A percentile compares a stretch with the other conserved stretches of the same genome.
phyloP scores from a whole-genome alignment of 2,329 filamentous ascomycete genomes.

The Ophiostoma fasciatum region DNA sequence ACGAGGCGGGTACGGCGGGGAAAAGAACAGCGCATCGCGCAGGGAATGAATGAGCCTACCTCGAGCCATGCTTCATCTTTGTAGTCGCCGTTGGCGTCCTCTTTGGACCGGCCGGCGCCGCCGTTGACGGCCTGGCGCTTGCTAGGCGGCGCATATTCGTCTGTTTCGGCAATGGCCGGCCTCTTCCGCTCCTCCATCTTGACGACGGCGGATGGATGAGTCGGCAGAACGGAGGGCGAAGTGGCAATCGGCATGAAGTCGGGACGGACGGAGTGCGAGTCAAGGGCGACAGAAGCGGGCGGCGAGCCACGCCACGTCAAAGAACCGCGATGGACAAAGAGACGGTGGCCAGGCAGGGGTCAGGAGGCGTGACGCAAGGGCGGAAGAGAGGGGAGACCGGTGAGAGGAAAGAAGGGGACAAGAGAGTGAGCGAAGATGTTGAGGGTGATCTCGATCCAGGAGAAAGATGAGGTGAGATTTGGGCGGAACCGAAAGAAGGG shows the following conservation, averaged over 20 bases:
- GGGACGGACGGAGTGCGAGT: conserved; percentile 10
- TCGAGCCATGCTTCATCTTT: conserved; percentile 49
- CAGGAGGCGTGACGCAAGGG: no score
- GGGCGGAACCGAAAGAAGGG: background rate
- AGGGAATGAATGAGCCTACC: conserved; percentile 36
- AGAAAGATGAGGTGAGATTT: no score
- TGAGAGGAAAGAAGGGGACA: conserved; percentile 16
- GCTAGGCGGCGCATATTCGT: conserved; percentile 74
- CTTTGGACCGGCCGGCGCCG: conserved; percentile 36
- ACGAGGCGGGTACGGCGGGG: conserved; percentile 6
- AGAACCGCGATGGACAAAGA: no score
- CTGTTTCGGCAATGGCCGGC: conserved; percentile 63
- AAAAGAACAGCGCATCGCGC: conserved; percentile 12
- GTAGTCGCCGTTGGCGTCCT: conserved; percentile 37
- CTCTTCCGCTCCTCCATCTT: conserved; percentile 99
- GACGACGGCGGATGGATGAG: conserved; percentile 63
- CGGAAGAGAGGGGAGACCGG: conserved; percentile 10
- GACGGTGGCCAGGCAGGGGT: no score
- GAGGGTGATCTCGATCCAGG: no score
- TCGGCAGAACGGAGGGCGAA: conserved; percentile 48
- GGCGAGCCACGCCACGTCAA: no score
- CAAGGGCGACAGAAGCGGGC: background rate
- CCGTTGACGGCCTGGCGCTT: conserved; percentile 91
- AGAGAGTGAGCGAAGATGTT: background rate
- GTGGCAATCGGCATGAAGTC: conserved; percentile 72